Evolutionary conservation across 2,329 filamentous ascomycete species (phyloP), one percentile per base, ranked within the genome.

Genomic region (Alternaria longipes): DNA sequence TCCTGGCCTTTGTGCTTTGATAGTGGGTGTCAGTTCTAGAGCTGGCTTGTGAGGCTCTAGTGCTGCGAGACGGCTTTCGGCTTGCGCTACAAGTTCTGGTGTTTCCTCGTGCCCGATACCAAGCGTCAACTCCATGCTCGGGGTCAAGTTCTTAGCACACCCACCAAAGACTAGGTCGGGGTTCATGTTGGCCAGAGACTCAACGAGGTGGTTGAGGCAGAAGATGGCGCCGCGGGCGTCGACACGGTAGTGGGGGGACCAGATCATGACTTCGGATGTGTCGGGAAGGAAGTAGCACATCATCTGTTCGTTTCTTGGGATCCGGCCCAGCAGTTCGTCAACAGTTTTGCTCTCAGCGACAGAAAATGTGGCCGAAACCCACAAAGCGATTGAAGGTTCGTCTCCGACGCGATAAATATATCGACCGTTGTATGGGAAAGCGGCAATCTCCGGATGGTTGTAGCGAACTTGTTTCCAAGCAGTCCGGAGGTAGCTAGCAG

Each of bases 391-490:
- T 24, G 69, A 67, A 3, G 65, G 60, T 4, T 60, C 62, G 51
- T 70, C 67, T 18, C 69, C 68, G 34, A 68, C 60, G 18, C 68
- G 66, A 54, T 72, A 72, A 34, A 72, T 65, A 34, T 72, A 72
- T 14, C 45, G 67, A 30, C 65, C 69, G 54, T 68, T 58, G 42
- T 72, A 66, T 26, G 69, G 69, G n/a, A 72, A 70, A 11, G 69
- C 69, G 16, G 69, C 69, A 22, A 72, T 63, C 51, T 72, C 69
- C 3, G 69, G 69, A 41, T 68, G 68, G 54, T 66, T 70, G 63
- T 68, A 72, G 30, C 69, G 66, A n/a, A 72, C 69, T 50, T 72
- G 69, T 53, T 71, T 72, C 69, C 69, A 72, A 9, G 69, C 69
- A 38, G 54, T 59, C 40, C 56, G 53, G 4, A 72, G 61, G 26